These are phyloP conservation scores for Phragmites australis DNA, from an alignment of 176 grass and related monocot genomes.

Conservation along the genomic window DNA sequence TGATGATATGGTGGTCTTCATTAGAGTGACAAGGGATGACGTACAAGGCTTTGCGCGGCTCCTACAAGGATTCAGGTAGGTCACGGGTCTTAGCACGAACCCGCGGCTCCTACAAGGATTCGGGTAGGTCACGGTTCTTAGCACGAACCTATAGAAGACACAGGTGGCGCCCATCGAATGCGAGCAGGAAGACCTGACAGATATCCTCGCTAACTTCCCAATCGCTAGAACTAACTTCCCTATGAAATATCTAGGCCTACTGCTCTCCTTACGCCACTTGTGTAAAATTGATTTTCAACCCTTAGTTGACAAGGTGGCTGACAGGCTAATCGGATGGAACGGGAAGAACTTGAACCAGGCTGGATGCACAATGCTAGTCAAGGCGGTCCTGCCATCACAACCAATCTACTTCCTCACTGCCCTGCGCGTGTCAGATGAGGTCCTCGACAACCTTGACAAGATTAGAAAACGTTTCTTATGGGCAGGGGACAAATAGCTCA, in stretches of 20 bases:
- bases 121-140: neutral
- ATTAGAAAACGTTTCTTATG: neutral
- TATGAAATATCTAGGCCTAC: neutral
- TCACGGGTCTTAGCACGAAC: neutral
- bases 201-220: neutral
- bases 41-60: neutral
- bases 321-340: neutral
- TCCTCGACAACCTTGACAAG: neutral
- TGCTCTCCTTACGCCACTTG: neutral
- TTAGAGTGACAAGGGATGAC: neutral
- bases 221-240: neutral
- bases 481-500: neutral
- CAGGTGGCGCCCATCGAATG: neutral
- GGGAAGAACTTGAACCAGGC: neutral
- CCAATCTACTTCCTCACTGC: neutral
- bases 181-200: rapidly evolving
- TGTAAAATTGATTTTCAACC: neutral
- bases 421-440: rapidly evolving
- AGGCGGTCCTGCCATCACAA: neutral
- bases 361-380: rapidly evolving
- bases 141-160: neutral
- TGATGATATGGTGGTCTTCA: neutral
- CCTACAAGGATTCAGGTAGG: neutral
- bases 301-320: neutral
- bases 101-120: neutral